These are phyloP conservation scores for Umbelopsis sp. DNA, from an alignment of 371 early-diverging fungal genomes.

Conservation along the genomic window DNA sequence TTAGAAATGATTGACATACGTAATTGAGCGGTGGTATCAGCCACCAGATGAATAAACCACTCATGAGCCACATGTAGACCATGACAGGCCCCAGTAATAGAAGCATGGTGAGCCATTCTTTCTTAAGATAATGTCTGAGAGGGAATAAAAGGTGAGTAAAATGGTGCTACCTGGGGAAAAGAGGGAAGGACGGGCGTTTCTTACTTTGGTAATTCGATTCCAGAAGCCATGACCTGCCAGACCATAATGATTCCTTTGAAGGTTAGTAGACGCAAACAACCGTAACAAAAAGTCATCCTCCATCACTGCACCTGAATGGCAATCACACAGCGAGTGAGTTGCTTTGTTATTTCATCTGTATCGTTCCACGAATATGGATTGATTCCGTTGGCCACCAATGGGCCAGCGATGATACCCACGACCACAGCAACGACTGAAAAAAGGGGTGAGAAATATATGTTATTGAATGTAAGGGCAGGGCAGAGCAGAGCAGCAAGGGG, in stretches of 20 bases:
- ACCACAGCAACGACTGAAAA: conserved; percentile 76
- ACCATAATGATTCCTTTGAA: background rate
- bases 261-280: conserved; percentile 7
- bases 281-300: background rate
- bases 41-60: conserved; percentile 71
- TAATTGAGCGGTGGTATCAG: conserved; percentile 66
- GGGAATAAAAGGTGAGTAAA: conserved; percentile 16
- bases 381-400: conserved; percentile 65
- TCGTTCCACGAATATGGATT: conserved; percentile 60
- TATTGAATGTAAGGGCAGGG: too few relatives aligned
- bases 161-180: conserved; percentile 11
- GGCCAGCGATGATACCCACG: conserved; percentile 90
- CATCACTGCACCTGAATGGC: conserved; percentile 69
- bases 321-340: conserved; percentile 78
- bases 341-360: conserved; percentile 60
- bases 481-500: background rate
- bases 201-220: conserved; percentile 79
- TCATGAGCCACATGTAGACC: conserved; percentile 85
- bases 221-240: conserved; percentile 82
- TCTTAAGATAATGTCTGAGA: conserved; percentile 54
- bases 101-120: conserved; percentile 70
- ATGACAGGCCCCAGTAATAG: conserved; percentile 87
- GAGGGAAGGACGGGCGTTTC: conserved; percentile 20
- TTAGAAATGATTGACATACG: conserved; percentile 36
- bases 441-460: background rate